Evolutionary conservation across 441 rosid genomes (phyloP).

Genomic region (Populus trichocarpa): DNA sequence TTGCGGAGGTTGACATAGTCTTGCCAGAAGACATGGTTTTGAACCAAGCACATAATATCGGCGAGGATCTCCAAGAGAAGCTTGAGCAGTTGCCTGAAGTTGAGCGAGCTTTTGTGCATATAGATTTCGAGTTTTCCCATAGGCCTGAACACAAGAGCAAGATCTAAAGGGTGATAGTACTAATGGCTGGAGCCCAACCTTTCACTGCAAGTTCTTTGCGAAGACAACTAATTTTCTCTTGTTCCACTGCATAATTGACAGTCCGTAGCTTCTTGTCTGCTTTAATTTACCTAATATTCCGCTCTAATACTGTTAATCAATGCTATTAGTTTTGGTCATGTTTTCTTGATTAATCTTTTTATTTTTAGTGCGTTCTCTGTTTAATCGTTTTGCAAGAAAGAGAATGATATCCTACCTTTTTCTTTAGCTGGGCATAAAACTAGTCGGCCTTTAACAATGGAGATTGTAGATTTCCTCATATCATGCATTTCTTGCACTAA

Average conservation of each 20-base stretch:
- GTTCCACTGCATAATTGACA: not conserved
- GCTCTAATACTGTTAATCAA: too few species aligned
- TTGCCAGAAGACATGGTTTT: slow-evolving; percentile 40
- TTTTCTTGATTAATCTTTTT: not conserved
- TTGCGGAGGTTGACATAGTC: slow-evolving; percentile 57
- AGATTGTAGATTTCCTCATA: not conserved
- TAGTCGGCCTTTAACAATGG: too few species aligned
- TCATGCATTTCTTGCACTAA: not conserved
- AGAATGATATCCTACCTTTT: not conserved
- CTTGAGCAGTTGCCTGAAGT: slow-evolving; percentile 51
- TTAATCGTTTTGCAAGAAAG: not conserved
- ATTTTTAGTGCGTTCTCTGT: not conserved
- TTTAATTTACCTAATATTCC: not conserved
- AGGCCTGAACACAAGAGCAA: slow-evolving; percentile 46
- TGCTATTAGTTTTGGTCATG: not conserved
- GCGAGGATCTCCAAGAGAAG: slow-evolving; percentile 51
- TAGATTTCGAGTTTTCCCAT: slow-evolving; percentile 50
- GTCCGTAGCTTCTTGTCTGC: not conserved
- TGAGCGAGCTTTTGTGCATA: slow-evolving; percentile 57
- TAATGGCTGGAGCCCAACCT: not conserved
- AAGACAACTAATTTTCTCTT: not conserved
- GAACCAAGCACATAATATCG: slow-evolving; percentile 47
- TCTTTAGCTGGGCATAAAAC: not conserved
- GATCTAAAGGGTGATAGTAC: not conserved
- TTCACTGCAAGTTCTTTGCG: not conserved